A percentile compares a stretch with the other conserved stretches of the same genome.
phyloP scores from a whole-genome alignment of 257 asterid genomes.

The Dorcoceras hygrometricum region DNA sequence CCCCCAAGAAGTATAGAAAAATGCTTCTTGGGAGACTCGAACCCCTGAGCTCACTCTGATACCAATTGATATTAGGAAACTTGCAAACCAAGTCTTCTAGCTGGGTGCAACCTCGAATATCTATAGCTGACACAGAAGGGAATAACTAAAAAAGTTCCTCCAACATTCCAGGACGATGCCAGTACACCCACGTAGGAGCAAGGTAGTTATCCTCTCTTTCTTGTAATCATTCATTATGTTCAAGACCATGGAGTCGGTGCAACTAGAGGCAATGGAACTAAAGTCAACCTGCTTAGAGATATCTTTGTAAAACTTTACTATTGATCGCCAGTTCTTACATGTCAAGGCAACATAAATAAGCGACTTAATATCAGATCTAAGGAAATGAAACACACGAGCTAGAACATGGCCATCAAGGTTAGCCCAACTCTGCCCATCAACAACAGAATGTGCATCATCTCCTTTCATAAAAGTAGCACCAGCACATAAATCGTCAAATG shows the following conservation, averaged over 20 bases:
- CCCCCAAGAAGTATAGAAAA: no score
- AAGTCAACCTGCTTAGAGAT: conserved; percentile 73
- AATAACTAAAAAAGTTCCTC: conserved; percentile 73
- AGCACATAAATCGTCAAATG: conserved; percentile 68
- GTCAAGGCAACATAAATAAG: conserved; percentile 69
- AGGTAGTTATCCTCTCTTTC: conserved; percentile 65
- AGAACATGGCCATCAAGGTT: conserved; percentile 67
- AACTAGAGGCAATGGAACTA: conserved; percentile 51
- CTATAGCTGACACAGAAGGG: conserved; percentile 60
- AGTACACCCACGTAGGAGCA: conserved; percentile 76
- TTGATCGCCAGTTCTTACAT: conserved; percentile 91
- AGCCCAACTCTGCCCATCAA: conserved; percentile 65
- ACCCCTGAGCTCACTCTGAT: no score
- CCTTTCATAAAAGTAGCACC: conserved; percentile 46
- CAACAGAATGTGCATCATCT: conserved; percentile 33
- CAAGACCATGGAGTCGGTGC: conserved; percentile 59
- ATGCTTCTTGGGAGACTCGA: no score
- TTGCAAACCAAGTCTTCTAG: conserved; percentile 72
- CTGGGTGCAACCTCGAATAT: conserved; percentile 90
- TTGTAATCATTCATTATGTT: conserved; percentile 70
- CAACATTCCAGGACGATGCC: conserved; percentile 62
- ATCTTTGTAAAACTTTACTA: conserved; percentile 54
- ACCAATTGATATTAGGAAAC: conserved; percentile 85
- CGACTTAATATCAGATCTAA: conserved; percentile 75
- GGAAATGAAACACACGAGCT: conserved; percentile 91